A percentile compares a stretch with the other conserved stretches of the same genome.
Conservation (phyloP, 306 rosid species). For the Rosa rugosa region DNA sequence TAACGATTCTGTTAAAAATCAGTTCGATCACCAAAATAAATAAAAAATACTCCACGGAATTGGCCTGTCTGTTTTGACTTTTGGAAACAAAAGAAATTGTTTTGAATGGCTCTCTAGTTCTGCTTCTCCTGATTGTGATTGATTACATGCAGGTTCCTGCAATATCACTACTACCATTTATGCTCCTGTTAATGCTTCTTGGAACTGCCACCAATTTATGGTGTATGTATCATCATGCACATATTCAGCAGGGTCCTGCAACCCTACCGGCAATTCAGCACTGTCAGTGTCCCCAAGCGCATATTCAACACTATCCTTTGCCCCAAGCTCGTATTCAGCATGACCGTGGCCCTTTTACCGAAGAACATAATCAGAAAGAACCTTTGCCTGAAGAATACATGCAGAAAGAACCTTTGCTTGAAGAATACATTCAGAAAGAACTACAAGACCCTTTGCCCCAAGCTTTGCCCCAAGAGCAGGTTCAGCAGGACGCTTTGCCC, state of each 20-base stretch:
- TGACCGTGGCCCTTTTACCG: neutral
- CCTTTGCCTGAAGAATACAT: neutral
- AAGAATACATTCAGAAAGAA: neutral
- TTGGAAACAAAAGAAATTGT: neutral
- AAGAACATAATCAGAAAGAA: neutral
- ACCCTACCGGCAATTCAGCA: neutral
- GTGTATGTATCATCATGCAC: slow-evolving; percentile 18
- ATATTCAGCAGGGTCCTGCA: slow-evolving; percentile 3
- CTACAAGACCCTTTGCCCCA: neutral
- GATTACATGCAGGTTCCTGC: slow-evolving; percentile 46
- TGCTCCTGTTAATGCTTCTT: slow-evolving; percentile 44
- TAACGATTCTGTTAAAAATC: neutral
- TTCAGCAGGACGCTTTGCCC: neutral
- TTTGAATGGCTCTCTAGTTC: neutral
- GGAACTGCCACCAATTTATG: slow-evolving; percentile 39
- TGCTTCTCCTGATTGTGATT: slow-evolving; percentile 17
- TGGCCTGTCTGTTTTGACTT: neutral
- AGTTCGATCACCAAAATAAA: neutral
- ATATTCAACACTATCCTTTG: neutral
- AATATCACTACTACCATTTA: slow-evolving; percentile 21
- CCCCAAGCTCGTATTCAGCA: neutral
- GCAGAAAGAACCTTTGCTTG: neutral
- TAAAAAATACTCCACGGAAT: neutral
- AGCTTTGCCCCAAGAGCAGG: neutral
- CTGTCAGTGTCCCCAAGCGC: neutral